Evolutionary conservation across 257 asterid genomes (phyloP), one percentile per base, ranked within the genome.

Genomic region (Solanum neorickii): DNA sequence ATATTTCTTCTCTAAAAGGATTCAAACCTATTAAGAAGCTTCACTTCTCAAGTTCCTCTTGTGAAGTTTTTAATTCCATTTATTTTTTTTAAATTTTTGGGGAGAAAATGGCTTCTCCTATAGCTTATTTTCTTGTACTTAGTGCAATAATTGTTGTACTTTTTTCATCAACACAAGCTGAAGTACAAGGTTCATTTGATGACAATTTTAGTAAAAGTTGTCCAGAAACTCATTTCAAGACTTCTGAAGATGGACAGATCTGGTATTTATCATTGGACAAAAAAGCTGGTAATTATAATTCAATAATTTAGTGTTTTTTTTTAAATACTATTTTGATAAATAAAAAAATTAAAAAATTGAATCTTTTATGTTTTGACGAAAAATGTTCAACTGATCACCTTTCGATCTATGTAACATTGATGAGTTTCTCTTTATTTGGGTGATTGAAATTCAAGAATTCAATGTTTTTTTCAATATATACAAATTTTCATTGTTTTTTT

Each of bases 201-300:
- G 95, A 93, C n/a, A 91, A 88, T 74, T 97, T 97, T 94, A 92
- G 93, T 86, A 97, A 93, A 88, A 91, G 91, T 87, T 96, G 99
- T 86, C 99, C 99, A 21, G 95, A 88, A 20, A 90, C 91, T 8
- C 87, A 97, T 87, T 97, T 97, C 97, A 93, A 94, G 89, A 92
- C 99, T 74, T 96, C 99, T n/a, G 94, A 88, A 74, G 99, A 95
- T 89, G 99, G 98, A 3, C 97, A 94, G 94, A 95, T 90, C 92
- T 97, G 99, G 99, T 82, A 91, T 84, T 96, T 96, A 73, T 93
- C 98, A 66, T 89, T 97, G 60, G 93, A 94, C 87, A 90, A 94
- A 80, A 69, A 93, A 68, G 92, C 98, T 86, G 98, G 99, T 96
- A 37, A 20, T 15, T 20, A 3, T 5, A 52, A 25, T 84, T 20